Base-by-base conservation (phyloP, 257 asterid species). In the Ballota nigra region DNA sequence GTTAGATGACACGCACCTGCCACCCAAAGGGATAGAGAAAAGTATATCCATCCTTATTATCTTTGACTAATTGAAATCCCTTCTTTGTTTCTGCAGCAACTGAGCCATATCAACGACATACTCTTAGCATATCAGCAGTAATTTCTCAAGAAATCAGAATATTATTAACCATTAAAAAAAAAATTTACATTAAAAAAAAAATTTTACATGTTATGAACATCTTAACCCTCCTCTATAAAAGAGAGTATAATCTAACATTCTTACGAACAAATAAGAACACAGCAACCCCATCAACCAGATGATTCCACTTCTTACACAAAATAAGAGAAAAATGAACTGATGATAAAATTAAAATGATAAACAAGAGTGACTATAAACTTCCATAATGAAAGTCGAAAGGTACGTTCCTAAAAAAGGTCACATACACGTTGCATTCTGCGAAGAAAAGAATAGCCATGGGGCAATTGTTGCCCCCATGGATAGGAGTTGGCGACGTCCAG, bases 51-150 rank as follows among this genome's bases (percentile, higher is more conserved):
- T 94, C 97, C 80, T 88, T 91, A 76, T 85, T 89, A 86, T 94
- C 95, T 6, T 85, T 83, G 78, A 87, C 92, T 6, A 82, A 51
- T 72, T 85, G 76, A 81, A 88, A 92, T 69, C 96, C 98, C 82
- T 92, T 90, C 85, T 86, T 89, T 71, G 79, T 45, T 88, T 88
- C 97, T 85, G 96, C 92, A 84, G 97, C 96, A 83, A 89, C 97
- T 93, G 96, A 91, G 79, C 76, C 85, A 88, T 69, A 84, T 83
- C 88, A 90, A 87, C 68, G 64, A 79, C 71, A 82, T 78, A 82
- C 66, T 71, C 79, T 83, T 81, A 84, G 91, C 84, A 77, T 76
- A 58, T 77, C 88, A 79, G 82, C 72, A 80, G 56, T 66, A 26
- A 53, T 20, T 26, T 12, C 15, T 47, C 58, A 20, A 72, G 19